Evolutionary conservation across 2,329 filamentous ascomycete species (phyloP), one percentile per base, ranked within the genome.

Genomic region (Microcyclosporella mali): DNA sequence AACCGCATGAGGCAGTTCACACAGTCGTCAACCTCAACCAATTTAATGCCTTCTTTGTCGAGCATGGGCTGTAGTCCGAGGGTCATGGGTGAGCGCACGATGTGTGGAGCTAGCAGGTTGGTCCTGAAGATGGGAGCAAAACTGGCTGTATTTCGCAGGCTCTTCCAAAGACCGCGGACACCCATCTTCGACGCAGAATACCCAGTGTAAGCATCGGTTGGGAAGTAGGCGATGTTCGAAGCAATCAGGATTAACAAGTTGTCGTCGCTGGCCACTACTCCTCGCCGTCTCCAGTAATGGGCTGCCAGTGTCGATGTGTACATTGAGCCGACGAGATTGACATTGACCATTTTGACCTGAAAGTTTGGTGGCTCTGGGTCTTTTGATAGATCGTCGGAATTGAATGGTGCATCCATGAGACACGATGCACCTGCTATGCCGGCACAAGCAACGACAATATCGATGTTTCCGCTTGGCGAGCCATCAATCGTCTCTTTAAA

Each of bases 401-500:
- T 32, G 28, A 33, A 34, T 6, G 39, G 34, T n/a, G 31, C 11
- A 11, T 43, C 41, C 33, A 44, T 37, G 12, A 45, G 25, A 17
- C 47, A 43, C 6, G 31, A 21, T n/a, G 34, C 34, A 15, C 36
- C 40, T 9, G 33, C 37, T 14, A 51, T 43, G 19, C 60, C 59
- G 11, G 61, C 61, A 28, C 43, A 42, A 17, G 59, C 40, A 19
- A 64, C 41, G 7, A 63, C 57, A 28, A 63, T 50, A 45, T 65
- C 58, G 21, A 66, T 34, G 16, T 38, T 52, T 11, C 47, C 34
- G 15, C 15, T 42, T 2, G 53, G 51, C 6, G 56, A 54, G 43
- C 51, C 52, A 8, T 38, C 15, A 27, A 59, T 33, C 7, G 59
- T 56, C 21, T 51, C 41, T 39, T 62, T 59, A 54, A 65, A 64